A percentile compares a stretch with the other conserved stretches of the same genome.
Evolutionary conservation across 2,329 filamentous ascomycete genomes (phyloP).

Genomic region (Harringtonia aguacate): DNA sequence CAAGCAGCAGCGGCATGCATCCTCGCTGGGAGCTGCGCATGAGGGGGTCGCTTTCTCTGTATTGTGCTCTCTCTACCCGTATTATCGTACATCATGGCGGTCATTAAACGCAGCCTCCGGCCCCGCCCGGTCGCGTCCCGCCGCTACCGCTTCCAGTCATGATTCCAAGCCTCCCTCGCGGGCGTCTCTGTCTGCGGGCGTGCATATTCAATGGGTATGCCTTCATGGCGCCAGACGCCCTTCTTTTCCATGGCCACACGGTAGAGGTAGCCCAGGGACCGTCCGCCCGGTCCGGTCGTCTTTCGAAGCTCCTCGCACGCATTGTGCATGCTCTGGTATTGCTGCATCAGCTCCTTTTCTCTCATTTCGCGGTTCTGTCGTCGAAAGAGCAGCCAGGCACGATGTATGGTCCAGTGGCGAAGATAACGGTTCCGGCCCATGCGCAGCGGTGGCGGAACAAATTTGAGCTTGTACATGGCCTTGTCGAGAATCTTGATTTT

Average conservation of each 20-base stretch:
- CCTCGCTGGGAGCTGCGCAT: too few species aligned
- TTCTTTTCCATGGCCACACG: constrained; percentile 85
- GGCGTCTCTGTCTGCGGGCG: constrained; percentile 77
- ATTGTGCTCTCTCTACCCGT: too few species aligned
- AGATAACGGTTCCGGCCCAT: constrained; percentile 81
- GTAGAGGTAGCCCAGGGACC: constrained; percentile 65
- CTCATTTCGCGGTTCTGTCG: constrained; percentile 54
- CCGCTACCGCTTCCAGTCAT: constrained; percentile 67
- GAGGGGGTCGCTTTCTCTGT: too few species aligned
- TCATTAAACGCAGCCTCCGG: too few species aligned
- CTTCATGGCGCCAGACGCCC: constrained; percentile 60
- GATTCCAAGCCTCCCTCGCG: constrained; percentile 73
- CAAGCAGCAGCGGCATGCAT: too few species aligned
- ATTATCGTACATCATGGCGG: too few species aligned
- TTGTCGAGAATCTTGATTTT: constrained; percentile 21
- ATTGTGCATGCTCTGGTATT: constrained; percentile 70
- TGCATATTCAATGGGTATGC: constrained; percentile 87
- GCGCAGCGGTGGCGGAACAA: constrained; percentile 56
- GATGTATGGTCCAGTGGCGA: constrained; percentile 98
- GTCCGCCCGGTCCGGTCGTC: constrained; percentile 43
- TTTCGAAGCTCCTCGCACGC: constrained; percentile 77
- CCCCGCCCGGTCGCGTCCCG: too few species aligned
- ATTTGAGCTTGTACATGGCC: constrained; percentile 20
- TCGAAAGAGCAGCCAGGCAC: constrained; percentile 79
- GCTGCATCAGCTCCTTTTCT: constrained; percentile 62